phyloP scores from a whole-genome alignment of 768 basidiomycete genomes.

The Mycena epipterygia region DNA sequence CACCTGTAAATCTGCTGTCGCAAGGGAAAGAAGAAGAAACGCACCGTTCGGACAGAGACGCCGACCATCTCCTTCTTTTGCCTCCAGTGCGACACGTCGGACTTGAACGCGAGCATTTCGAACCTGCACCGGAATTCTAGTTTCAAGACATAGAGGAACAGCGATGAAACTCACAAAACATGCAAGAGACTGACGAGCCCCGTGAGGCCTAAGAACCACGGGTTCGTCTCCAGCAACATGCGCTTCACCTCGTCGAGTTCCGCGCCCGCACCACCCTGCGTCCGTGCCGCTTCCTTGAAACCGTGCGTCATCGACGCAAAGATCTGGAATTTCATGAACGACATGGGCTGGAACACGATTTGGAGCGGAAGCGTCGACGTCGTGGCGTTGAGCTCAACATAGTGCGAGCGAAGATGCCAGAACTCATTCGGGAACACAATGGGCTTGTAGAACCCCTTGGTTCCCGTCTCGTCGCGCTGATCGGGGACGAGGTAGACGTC shows the following conservation, averaged over 20 bases:
- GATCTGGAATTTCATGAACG: conserved; percentile 89
- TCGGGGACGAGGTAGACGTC: conserved; percentile 75
- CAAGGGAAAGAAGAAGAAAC: conserved; percentile 39
- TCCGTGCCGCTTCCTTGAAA: conserved; percentile 88
- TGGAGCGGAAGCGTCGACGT: conserved; percentile 84
- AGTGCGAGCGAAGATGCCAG: conserved; percentile 89
- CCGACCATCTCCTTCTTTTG: conserved; percentile 96
- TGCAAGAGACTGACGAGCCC: conserved; percentile 90
- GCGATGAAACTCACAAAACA: conserved; percentile 72
- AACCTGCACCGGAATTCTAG: conserved; percentile 64
- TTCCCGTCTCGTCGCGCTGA: conserved; percentile 74
- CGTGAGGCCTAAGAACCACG: conserved; percentile 89
- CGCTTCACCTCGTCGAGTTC: conserved; percentile 97
- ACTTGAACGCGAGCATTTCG: conserved; percentile 96
- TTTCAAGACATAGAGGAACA: not conserved
- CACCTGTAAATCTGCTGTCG: conserved; percentile 20
- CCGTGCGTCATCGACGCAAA: conserved; percentile 88
- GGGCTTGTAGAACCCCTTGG: conserved; percentile 84
- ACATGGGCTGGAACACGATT: conserved; percentile 88
- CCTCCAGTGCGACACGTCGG: conserved; percentile 95
- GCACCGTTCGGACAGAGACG: conserved; percentile 87
- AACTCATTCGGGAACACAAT: conserved; percentile 96
- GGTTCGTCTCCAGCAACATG: conserved; percentile 91
- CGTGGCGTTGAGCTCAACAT: conserved; percentile 88
- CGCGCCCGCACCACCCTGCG: conserved; percentile 71